Evolutionary conservation across 225 moss, liverwort and hornwort species (phyloP).

Genomic region (Bryoerythrophyllum caledonicum): DNA sequence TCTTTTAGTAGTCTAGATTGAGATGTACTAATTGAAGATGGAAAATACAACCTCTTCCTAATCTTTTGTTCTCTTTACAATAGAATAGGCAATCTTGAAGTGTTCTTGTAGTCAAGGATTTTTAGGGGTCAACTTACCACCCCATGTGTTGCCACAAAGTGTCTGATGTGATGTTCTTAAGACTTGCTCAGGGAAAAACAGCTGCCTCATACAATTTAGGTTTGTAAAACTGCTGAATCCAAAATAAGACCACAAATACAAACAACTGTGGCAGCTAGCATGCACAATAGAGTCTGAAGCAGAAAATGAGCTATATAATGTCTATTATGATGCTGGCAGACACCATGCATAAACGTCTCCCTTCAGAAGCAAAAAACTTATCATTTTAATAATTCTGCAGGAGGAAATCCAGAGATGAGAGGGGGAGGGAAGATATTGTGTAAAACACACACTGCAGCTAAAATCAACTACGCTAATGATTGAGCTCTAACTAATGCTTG

Average conservation of each 20-base stretch:
- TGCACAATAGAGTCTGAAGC: not conserved
- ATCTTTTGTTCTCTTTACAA: too few relatives aligned
- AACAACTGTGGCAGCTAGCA: slow-evolving; percentile 6
- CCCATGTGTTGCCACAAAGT: not conserved
- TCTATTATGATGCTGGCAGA: not conserved
- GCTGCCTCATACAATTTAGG: not conserved
- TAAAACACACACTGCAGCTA: slow-evolving; percentile 14
- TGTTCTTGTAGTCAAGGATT: too few relatives aligned
- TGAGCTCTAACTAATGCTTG: slow-evolving; percentile 22
- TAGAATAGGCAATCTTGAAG: too few relatives aligned
- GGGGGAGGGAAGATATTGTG: not conserved
- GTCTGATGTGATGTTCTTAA: not conserved
- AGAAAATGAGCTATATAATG: not conserved
- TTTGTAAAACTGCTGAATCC: not conserved
- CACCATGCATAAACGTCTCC: slow-evolving; percentile 11
- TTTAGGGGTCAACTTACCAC: not conserved
- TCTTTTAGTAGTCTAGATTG: too few relatives aligned
- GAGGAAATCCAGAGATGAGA: slow-evolving; percentile 8
- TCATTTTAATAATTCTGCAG: not conserved
- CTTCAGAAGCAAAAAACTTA: not conserved
- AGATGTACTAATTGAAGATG: too few relatives aligned
- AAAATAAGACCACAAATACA: not conserved
- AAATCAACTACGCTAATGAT: slow-evolving; percentile 12
- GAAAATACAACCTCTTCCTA: too few relatives aligned
- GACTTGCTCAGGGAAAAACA: slow-evolving; percentile 1